phyloP scores from a whole-genome alignment of 805 yeast species.

The Lipomyces kockii region DNA sequence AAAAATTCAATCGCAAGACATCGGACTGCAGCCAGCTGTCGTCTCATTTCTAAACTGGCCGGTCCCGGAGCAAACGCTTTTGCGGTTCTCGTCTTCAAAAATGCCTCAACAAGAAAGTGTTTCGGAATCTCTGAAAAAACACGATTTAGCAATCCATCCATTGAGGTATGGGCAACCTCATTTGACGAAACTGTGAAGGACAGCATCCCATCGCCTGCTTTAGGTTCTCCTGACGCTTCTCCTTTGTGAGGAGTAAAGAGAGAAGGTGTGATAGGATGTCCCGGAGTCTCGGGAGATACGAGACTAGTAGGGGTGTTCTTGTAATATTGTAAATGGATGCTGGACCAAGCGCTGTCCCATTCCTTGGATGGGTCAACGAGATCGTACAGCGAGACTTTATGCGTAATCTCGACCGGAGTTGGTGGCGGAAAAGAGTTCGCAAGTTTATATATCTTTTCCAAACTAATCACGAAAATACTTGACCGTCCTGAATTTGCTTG shows the following conservation, averaged over 20 bases:
- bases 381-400: constrained; percentile 38
- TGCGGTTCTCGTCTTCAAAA: constrained; percentile 63
- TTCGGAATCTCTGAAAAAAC: constrained; percentile 51
- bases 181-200: constrained; percentile 60
- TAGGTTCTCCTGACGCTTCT: constrained; percentile 5
- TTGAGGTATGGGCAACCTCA: constrained; percentile 54
- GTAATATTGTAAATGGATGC: constrained; percentile 42
- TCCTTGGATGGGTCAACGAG: constrained; percentile 37
- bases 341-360: constrained; percentile 39
- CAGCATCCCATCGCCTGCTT: constrained; percentile 51
- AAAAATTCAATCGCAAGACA: constrained; percentile 69
- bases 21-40: constrained; percentile 64
- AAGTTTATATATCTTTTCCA: constrained; percentile 56
- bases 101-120: constrained; percentile 66
- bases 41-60: constrained; percentile 61
- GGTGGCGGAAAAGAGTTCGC: constrained; percentile 57
- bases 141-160: constrained; percentile 36
- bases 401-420: constrained; percentile 39
- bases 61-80: constrained; percentile 70
- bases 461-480: constrained; percentile 51
- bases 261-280: constrained; percentile 15
- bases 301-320: neutral
- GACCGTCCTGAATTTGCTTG: constrained; percentile 52
- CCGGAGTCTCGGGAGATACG: constrained; percentile 12
- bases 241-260: constrained; percentile 16